A percentile compares a stretch with the other conserved stretches of the same genome.
Conservation (phyloP, 129 eudicot genomes). For the Chrysanthemum seticuspe region DNA sequence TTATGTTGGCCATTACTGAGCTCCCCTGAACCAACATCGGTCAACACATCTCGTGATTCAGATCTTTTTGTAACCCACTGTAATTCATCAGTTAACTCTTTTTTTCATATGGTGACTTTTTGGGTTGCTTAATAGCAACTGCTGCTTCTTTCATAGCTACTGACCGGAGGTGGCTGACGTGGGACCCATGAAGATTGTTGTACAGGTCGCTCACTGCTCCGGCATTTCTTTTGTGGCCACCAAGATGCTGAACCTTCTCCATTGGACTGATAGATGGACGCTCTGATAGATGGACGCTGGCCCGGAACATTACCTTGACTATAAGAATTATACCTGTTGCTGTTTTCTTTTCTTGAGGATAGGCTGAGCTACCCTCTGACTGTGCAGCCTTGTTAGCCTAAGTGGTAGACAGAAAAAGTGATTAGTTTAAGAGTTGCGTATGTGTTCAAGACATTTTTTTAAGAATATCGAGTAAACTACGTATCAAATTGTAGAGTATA, state of each 20-base stretch:
- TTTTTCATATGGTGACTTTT: conserved; percentile 1
- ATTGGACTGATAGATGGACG: conserved; percentile 40
- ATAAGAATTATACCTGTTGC: conserved; percentile 20
- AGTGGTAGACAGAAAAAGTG: neutral
- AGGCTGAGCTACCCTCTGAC: conserved; percentile 43
- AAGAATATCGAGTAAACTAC: neutral
- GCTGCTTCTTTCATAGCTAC: too few relatives aligned
- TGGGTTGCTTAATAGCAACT: conserved; percentile 50
- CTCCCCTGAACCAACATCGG: conserved; percentile 42
- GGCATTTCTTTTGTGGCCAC: conserved; percentile 61
- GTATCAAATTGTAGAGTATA: neutral
- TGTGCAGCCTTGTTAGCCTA: conserved; percentile 83
- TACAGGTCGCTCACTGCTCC: conserved; percentile 41
- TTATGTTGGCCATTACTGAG: conserved; percentile 1
- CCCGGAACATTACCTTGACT: conserved; percentile 37
- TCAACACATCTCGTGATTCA: conserved; percentile 56
- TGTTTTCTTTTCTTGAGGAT: conserved; percentile 31
- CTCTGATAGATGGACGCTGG: conserved; percentile 28
- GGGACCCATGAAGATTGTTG: conserved; percentile 58
- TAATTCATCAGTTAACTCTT: conserved; percentile 49
- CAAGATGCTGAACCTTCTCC: conserved; percentile 56
- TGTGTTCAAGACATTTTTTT: neutral
- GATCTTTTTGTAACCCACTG: conserved; percentile 63
- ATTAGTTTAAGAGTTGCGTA: neutral
- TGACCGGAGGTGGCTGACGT: too few relatives aligned